Evolutionary conservation across 1,139 yeast genomes (phyloP), one percentile per base, ranked within the genome.

Genomic region (Geotrichum reessii): DNA sequence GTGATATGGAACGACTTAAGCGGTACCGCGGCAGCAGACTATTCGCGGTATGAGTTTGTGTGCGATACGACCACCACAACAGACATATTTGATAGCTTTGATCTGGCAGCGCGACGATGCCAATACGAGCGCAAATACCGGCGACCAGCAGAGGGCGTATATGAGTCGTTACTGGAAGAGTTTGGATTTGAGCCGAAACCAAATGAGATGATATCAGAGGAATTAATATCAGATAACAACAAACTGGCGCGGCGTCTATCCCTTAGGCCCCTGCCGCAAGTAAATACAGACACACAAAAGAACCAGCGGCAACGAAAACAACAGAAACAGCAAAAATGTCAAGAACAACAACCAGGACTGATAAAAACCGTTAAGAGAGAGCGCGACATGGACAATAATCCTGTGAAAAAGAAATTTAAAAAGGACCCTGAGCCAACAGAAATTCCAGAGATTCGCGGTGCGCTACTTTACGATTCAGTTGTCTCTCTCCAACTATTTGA

Each of bases 1-100:
- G 79, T 93, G 48, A 78, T 85, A 0, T 93, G 99, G 99, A 77
- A 76, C 31, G 97, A 93, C 65, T 69, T 85, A 56, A 86, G 86
- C 55, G 97, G 96, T 14, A 31, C 37, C 14, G 37, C 42, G 42
- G 42, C 17, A 37, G 17, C 44, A 17, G 17, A 14, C 37, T 11
- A 31, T 14, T 97, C 92, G 69, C 75, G 79, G 62, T 90, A 87
- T 72, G 96, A 90, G 71, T 92, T 89, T 73, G 79, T 87, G 21
- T 81, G 91, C 58, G 90, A 85, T 61, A 81, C 80, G 53, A 78
- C 79, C 14, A 82, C 86, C 7, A 78, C 85, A 40, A 66, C 75
- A 2, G 75, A 74, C 47, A 85, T 84, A 24, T 78, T 89, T 54
- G 86, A 85, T 33, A 76, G 78, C 50, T 93, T 93, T 69, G 81